Evolutionary conservation across 441 rosid species (phyloP).

Genomic region (Erysimum cheiri): DNA sequence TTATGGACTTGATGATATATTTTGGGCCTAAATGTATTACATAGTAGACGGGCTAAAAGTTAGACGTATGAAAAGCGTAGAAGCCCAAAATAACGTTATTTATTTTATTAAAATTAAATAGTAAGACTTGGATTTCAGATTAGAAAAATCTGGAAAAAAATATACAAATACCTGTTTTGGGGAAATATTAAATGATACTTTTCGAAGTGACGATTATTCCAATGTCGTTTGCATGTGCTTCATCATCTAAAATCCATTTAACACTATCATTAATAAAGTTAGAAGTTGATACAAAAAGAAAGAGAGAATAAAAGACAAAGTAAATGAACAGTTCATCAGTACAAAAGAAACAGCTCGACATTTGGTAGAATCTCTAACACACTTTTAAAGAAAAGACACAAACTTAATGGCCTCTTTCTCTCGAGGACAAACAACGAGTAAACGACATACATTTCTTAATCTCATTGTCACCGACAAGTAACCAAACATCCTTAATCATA

Average conservation of each 20-base stretch:
- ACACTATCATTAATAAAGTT: conserved; percentile 2
- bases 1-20: not conserved
- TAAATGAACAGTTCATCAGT: conserved; percentile 30
- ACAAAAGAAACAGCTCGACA: conserved; percentile 45
- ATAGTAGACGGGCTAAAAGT: not conserved
- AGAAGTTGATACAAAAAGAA: not conserved
- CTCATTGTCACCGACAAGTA: conserved; percentile 38
- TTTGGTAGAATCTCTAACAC: conserved; percentile 31
- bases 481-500: conserved; percentile 34
- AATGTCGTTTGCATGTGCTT: conserved; percentile 41
- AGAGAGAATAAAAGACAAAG: conserved; percentile 7
- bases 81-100: not conserved
- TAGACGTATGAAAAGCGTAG: not conserved
- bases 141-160: not conserved
- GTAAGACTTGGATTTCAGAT: not conserved
- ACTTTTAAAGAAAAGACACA: conserved; percentile 33
- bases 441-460: conserved; percentile 39
- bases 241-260: conserved; percentile 6
- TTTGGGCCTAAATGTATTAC: conserved; percentile 6
- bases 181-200: conserved; percentile 36
- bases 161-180: conserved; percentile 4
- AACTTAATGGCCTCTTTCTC: conserved; percentile 38
- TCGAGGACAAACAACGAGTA: not conserved
- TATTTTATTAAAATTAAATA: not conserved
- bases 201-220: conserved; percentile 42